phyloP scores from a whole-genome alignment of 768 basidiomycete species.

The Holtermanniella nyarrowii region DNA sequence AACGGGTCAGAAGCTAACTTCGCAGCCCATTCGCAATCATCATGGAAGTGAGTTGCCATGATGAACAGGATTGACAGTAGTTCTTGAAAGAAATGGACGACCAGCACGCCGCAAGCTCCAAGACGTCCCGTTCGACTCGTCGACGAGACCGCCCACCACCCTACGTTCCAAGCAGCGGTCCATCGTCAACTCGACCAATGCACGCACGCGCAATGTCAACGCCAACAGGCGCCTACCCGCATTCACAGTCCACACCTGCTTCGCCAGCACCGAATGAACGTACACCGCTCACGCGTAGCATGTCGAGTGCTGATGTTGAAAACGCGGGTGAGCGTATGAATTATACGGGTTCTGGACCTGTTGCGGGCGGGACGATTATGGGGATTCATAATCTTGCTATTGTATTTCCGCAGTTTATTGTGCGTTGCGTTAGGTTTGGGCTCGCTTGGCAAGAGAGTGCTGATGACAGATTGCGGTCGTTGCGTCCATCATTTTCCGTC shows the following conservation, averaged over 20 bases:
- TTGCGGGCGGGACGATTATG: constrained; percentile 80
- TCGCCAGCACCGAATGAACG: constrained; percentile 31
- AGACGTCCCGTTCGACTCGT: constrained; percentile 3
- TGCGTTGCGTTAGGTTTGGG: constrained; percentile 43
- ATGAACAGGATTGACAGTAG: constrained; percentile 40
- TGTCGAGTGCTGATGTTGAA: constrained; percentile 40
- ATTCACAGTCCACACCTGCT: constrained; percentile 17
- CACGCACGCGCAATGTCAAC: constrained; percentile 39
- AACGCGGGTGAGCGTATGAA: constrained; percentile 33
- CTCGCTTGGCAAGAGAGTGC: not conserved
- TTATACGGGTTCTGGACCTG: constrained; percentile 39
- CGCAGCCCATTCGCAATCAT: constrained; percentile 76
- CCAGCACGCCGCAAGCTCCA: constrained; percentile 13
- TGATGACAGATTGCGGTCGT: constrained; percentile 61
- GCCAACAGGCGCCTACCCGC: constrained; percentile 25
- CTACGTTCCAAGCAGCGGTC: constrained; percentile 3
- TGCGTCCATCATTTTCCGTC: constrained; percentile 74
- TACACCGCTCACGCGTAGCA: constrained; percentile 40
- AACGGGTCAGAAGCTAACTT: not conserved
- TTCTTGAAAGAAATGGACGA: constrained; percentile 63
- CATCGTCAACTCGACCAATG: constrained; percentile 20
- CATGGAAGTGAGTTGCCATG: constrained; percentile 62
- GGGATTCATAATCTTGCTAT: constrained; percentile 94
- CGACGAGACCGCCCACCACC: too few relatives aligned
- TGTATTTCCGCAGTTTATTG: constrained; percentile 87